Percentiles rank a stretch among this genome's conserved stretches.
Evolutionary conservation across 345 rosid genomes (phyloP).

Genomic region (Corymbia maculata): DNA sequence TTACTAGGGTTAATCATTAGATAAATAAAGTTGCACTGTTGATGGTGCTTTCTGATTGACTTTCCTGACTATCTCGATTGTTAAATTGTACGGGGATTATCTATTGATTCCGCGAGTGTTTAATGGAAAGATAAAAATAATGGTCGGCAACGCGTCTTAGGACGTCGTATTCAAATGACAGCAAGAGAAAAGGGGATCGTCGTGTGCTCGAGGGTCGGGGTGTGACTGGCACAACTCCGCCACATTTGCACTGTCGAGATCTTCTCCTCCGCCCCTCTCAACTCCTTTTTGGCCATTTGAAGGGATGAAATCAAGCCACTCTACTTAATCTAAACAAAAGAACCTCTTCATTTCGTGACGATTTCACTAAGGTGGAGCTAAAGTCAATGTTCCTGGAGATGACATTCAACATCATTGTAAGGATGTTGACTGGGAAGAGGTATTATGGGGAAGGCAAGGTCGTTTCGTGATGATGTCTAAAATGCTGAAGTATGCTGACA

Average conservation of each 20-base stretch:
- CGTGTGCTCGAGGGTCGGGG: too few species aligned
- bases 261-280: conserved; percentile 19
- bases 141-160: too few species aligned
- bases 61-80: too few species aligned
- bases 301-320: conserved; percentile 16
- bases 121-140: too few species aligned
- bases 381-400: background rate
- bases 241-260: conserved; percentile 20
- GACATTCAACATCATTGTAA: conserved; percentile 2
- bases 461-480: conserved; percentile 14
- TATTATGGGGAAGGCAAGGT: too few species aligned
- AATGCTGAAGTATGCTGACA: conserved; percentile 4
- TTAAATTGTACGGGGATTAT: too few species aligned
- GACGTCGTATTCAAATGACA: too few species aligned
- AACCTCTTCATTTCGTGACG: background rate
- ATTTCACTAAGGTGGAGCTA: conserved; percentile 1
- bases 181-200: too few species aligned
- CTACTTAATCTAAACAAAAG: background rate
- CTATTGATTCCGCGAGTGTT: too few species aligned
- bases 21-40: too few species aligned
- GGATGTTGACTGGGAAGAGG: background rate
- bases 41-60: too few species aligned
- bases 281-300: conserved; percentile 1
- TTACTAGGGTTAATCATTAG: too few species aligned
- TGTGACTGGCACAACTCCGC: conserved; percentile 38